phyloP scores from a whole-genome alignment of 805 yeast genomes.

The Saturnispora zaruensis region DNA sequence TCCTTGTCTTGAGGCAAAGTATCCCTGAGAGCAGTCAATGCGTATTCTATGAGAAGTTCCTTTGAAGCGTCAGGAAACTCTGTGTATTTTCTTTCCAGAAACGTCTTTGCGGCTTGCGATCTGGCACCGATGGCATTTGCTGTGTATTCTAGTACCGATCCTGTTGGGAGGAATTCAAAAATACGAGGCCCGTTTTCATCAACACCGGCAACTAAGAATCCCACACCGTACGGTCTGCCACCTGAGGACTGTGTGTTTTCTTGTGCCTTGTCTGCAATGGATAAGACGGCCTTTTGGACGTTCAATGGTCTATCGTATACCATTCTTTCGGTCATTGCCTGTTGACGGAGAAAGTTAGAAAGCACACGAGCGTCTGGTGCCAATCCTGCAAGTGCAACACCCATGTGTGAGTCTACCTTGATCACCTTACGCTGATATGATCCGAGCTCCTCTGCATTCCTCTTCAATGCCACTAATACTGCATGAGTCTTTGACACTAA shows the following conservation, averaged over 20 bases:
- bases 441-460: conserved; percentile 96
- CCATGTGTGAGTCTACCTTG: conserved; percentile 88
- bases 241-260: conserved; percentile 94
- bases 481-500: conserved; percentile 78
- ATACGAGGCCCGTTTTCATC: conserved; percentile 94
- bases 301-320: conserved; percentile 80
- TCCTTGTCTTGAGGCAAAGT: conserved; percentile 93
- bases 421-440: conserved; percentile 92
- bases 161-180: conserved; percentile 93
- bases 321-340: conserved; percentile 80
- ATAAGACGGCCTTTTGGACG: conserved; percentile 70
- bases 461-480: conserved; percentile 86
- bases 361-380: conserved; percentile 97
- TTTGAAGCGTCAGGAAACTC: conserved; percentile 49
- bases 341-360: conserved; percentile 80
- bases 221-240: conserved; percentile 97
- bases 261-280: conserved; percentile 95
- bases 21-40: conserved; percentile 85
- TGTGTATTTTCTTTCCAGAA: conserved; percentile 78
- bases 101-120: conserved; percentile 97
- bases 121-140: conserved; percentile 98
- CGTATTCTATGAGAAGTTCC: conserved; percentile 76
- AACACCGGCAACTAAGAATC: conserved; percentile 78
- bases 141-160: conserved; percentile 80
- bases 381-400: conserved; percentile 91